A percentile compares a stretch with the other conserved stretches of the same genome.
Conservation (phyloP, 495 filamentous ascomycete species). For the Penicillium psychrofluorescens region DNA sequence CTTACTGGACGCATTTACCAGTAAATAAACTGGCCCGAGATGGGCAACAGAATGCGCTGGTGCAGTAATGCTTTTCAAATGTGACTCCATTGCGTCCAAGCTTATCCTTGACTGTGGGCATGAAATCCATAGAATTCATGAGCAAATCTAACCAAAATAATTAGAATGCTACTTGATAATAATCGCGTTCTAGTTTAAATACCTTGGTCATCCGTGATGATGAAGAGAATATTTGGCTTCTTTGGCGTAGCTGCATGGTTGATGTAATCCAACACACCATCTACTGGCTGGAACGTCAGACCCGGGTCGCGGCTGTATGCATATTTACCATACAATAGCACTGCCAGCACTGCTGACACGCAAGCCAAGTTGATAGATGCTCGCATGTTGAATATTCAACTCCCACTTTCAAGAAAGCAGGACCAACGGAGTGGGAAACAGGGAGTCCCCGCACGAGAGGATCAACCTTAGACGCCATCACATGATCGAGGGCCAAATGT, state of each 20-base stretch:
- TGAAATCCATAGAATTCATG: not conserved
- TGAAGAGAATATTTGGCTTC: slow-evolving; percentile 4
- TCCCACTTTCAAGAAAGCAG: too few relatives aligned
- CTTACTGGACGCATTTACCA: not conserved
- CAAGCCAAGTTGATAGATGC: too few relatives aligned
- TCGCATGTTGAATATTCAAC: too few relatives aligned
- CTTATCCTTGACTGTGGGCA: not conserved
- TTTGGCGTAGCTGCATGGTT: slow-evolving; percentile 12
- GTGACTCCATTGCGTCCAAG: not conserved
- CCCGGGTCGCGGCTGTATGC: too few relatives aligned
- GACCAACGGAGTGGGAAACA: too few relatives aligned
- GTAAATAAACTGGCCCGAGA: not conserved
- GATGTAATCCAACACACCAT: too few relatives aligned
- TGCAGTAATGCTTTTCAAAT: not conserved
- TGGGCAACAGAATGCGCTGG: not conserved
- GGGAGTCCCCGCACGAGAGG: too few relatives aligned
- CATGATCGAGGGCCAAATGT: too few relatives aligned
- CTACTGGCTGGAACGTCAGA: too few relatives aligned
- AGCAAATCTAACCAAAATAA: not conserved
- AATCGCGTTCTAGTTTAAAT: not conserved
- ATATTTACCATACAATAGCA: too few relatives aligned
- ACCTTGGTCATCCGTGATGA: not conserved
- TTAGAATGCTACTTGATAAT: not conserved
- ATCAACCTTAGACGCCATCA: too few relatives aligned
- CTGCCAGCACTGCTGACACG: too few relatives aligned